Evolutionary conservation across 352 stramenopile species (phyloP).

Genomic region (Phytopythium montanum): DNA sequence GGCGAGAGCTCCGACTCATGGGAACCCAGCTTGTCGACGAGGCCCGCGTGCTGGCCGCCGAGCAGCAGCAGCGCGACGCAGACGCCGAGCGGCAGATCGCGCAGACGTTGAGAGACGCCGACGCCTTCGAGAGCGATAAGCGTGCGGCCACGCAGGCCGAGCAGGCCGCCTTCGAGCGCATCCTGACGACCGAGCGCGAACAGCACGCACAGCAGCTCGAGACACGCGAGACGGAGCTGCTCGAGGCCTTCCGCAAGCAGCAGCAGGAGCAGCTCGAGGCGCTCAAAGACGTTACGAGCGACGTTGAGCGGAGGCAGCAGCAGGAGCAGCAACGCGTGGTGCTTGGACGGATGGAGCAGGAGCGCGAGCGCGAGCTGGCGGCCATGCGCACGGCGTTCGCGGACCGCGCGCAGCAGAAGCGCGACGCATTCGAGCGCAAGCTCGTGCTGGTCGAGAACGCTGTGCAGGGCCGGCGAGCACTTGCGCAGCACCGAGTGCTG

Average conservation of each 20-base stretch:
- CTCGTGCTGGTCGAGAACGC: slow-evolving; percentile 63
- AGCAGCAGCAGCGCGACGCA: slow-evolving; percentile 68
- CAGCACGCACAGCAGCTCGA: slow-evolving; percentile 46
- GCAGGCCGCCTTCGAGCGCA: slow-evolving; percentile 52
- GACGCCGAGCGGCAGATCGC: slow-evolving; percentile 73
- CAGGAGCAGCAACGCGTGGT: slow-evolving; percentile 57
- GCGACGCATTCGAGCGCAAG: slow-evolving; percentile 76
- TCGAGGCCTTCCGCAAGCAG: slow-evolving; percentile 64
- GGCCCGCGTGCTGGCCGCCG: slow-evolving; percentile 43
- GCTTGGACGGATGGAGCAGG: slow-evolving; percentile 77
- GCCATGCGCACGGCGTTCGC: slow-evolving; percentile 22
- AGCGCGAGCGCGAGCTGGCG: slow-evolving; percentile 56
- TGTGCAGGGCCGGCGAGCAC: slow-evolving; percentile 62
- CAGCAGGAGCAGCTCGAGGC: slow-evolving; percentile 60
- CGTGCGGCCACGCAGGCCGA: slow-evolving; percentile 53
- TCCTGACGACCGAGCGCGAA: slow-evolving; percentile 54
- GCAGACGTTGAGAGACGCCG: slow-evolving; percentile 82
- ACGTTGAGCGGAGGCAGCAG: slow-evolving; percentile 13
- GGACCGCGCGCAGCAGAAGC: slow-evolving; percentile 63
- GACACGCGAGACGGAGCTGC: slow-evolving; percentile 71
- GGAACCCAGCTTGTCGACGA: slow-evolving; percentile 61
- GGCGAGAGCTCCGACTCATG: slow-evolving; percentile 82
- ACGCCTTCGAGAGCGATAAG: slow-evolving; percentile 72
- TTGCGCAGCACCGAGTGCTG: slow-evolving; percentile 72
- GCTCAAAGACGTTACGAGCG: slow-evolving; percentile 39